phyloP scores from a whole-genome alignment of 495 filamentous ascomycete species.

The Hypoxylon crocopeplum region DNA sequence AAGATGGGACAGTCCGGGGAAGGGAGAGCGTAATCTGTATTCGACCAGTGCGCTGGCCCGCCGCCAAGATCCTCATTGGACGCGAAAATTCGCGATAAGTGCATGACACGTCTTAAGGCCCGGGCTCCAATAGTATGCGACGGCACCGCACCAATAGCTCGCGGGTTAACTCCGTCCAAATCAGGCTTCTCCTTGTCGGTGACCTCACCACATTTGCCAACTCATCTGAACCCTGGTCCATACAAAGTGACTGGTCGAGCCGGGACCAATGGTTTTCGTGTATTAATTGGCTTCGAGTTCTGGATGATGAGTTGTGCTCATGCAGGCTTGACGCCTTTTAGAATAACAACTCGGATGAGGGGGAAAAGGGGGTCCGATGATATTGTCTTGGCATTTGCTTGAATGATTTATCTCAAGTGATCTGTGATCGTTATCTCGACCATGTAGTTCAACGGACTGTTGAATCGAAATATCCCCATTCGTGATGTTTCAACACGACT shows the following conservation, averaged over 20 bases:
- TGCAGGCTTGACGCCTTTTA: slow-evolving; percentile 25
- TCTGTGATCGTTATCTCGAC: too few species aligned
- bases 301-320: slow-evolving; percentile 37
- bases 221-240: slow-evolving; percentile 30
- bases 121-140: slow-evolving; percentile 21
- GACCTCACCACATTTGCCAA: slow-evolving; percentile 35
- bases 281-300: slow-evolving; percentile 32
- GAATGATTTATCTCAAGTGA: slow-evolving; percentile 15
- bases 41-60: background rate
- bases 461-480: slow-evolving; percentile 10
- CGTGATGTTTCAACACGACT: slow-evolving; percentile 11
- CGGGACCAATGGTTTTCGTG: slow-evolving; percentile 23
- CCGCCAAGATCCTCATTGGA: slow-evolving; percentile 21
- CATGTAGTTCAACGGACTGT: background rate
- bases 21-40: slow-evolving; percentile 7
- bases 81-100: slow-evolving; percentile 29
- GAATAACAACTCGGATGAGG: slow-evolving; percentile 11
- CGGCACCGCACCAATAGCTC: slow-evolving; percentile 28
- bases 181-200: slow-evolving; percentile 29
- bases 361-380: slow-evolving; percentile 10
- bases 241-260: slow-evolving; percentile 29
- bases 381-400: slow-evolving; percentile 24
- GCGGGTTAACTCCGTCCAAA: slow-evolving; percentile 22
- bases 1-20: background rate
- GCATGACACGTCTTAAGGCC: slow-evolving; percentile 23